Evolutionary conservation across 345 rosid species (phyloP).

Genomic region (Eucalyptus rudis): DNA sequence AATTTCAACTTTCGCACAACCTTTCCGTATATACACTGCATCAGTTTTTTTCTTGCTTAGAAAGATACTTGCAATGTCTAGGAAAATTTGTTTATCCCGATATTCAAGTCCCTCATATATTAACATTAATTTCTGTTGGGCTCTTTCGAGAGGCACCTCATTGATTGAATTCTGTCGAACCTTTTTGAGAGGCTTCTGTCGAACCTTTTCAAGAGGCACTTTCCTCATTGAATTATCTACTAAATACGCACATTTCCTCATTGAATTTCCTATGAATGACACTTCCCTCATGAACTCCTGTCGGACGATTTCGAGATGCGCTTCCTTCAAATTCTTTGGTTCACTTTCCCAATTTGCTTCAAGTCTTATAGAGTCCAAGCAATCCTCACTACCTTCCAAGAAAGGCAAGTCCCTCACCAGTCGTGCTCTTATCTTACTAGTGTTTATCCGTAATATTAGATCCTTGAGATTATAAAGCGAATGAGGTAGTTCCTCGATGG

Average conservation of each 20-base stretch:
- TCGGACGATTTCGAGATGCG: too few species aligned
- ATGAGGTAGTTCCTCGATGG: neutral
- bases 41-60: neutral
- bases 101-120: neutral
- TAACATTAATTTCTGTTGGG: neutral
- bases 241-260: too few species aligned
- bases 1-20: neutral
- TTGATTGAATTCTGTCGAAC: too few species aligned
- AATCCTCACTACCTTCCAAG: neutral
- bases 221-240: neutral
- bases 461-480: accelerated
- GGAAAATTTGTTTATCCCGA: neutral
- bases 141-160: too few species aligned
- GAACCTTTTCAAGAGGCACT: neutral
- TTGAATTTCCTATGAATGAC: too few species aligned
- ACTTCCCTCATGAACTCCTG: too few species aligned
- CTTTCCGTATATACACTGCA: too few species aligned
- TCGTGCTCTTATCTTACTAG: neutral
- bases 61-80: neutral
- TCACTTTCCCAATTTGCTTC: neutral
- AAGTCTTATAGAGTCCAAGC: neutral
- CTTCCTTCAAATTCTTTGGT: neutral
- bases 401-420: neutral
- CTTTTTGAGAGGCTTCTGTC: too few species aligned
- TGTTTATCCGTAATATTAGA: too few species aligned